Percentiles rank a stretch among this genome's conserved stretches.
These are phyloP conservation scores for Fusarium foetens DNA, from an alignment of 2,329 filamentous ascomycete species.

Conservation along the genomic window DNA sequence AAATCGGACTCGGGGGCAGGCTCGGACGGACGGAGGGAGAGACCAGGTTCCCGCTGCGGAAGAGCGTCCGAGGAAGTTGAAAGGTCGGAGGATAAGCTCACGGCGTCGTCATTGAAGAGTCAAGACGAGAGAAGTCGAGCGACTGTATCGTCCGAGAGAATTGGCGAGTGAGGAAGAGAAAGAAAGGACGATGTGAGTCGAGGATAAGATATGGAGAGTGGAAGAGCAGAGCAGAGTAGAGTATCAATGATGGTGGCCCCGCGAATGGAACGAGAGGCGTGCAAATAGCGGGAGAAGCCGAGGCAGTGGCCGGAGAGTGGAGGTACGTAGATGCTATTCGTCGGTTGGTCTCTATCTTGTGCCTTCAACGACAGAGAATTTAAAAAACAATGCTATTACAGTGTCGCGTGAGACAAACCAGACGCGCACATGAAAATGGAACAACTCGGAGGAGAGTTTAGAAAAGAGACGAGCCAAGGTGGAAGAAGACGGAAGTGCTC, in stretches of 20 bases:
- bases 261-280: slow-evolving; percentile 35
- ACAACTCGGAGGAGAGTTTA: slow-evolving; percentile 16
- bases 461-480: not conserved
- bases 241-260: slow-evolving; percentile 39
- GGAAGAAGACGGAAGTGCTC: slow-evolving; percentile 39
- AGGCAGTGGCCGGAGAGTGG: slow-evolving; percentile 36
- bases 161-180: slow-evolving; percentile 19
- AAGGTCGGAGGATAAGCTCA: slow-evolving; percentile 36
- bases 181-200: slow-evolving; percentile 28
- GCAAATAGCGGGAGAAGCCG: slow-evolving; percentile 44
- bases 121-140: slow-evolving; percentile 15
- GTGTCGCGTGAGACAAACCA: slow-evolving; percentile 27
- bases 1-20: slow-evolving; percentile 40
- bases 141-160: slow-evolving; percentile 22
- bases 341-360: slow-evolving; percentile 16
- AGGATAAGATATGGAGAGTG: slow-evolving; percentile 24
- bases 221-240: not conserved
- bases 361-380: slow-evolving; percentile 11
- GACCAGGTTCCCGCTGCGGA: slow-evolving; percentile 38
- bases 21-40: slow-evolving; percentile 43
- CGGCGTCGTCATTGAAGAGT: slow-evolving; percentile 45
- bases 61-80: slow-evolving; percentile 38
- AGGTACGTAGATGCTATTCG: slow-evolving; percentile 17
- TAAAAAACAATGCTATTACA: not conserved
- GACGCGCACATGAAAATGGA: slow-evolving; percentile 27